phyloP scores from a whole-genome alignment of 1,139 yeast species.

The Yamadazyma dendronema region DNA sequence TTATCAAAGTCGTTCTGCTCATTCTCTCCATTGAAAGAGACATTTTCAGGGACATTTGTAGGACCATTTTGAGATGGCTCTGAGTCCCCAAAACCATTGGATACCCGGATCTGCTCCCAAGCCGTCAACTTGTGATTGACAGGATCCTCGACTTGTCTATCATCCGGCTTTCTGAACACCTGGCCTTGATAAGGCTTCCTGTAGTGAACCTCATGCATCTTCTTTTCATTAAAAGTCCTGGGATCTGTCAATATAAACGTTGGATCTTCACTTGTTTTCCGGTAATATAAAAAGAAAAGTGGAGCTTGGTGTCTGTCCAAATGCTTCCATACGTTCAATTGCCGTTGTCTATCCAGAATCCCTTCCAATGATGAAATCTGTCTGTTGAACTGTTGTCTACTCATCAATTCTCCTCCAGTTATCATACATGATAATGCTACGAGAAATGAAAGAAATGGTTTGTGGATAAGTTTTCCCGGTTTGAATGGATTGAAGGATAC shows the following conservation, averaged over 20 bases:
- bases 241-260: slow-evolving; percentile 32
- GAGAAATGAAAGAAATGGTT: slow-evolving; percentile 34
- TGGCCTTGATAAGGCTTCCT: slow-evolving; percentile 18
- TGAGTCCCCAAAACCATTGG: slow-evolving; percentile 25
- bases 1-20: too few species aligned
- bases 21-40: too few species aligned
- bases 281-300: slow-evolving; percentile 36
- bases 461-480: slow-evolving; percentile 19
- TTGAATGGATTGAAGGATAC: slow-evolving; percentile 1
- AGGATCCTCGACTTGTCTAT: slow-evolving; percentile 6
- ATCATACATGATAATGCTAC: slow-evolving; percentile 29
- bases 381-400: slow-evolving; percentile 24
- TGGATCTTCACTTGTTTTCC: slow-evolving; percentile 34
- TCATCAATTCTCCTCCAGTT: slow-evolving; percentile 24
- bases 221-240: slow-evolving; percentile 19
- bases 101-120: slow-evolving; percentile 34
- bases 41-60: too few species aligned
- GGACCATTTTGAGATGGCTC: not conserved
- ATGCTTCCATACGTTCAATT: slow-evolving; percentile 34
- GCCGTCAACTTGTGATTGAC: slow-evolving; percentile 17
- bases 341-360: slow-evolving; percentile 15
- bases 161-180: slow-evolving; percentile 11
- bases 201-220: slow-evolving; percentile 28
- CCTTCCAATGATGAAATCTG: slow-evolving; percentile 17
- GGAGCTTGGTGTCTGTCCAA: slow-evolving; percentile 39